These are phyloP conservation scores for Calocera viscosa DNA, from an alignment of 768 basidiomycete species.

Conservation along the genomic window DNA sequence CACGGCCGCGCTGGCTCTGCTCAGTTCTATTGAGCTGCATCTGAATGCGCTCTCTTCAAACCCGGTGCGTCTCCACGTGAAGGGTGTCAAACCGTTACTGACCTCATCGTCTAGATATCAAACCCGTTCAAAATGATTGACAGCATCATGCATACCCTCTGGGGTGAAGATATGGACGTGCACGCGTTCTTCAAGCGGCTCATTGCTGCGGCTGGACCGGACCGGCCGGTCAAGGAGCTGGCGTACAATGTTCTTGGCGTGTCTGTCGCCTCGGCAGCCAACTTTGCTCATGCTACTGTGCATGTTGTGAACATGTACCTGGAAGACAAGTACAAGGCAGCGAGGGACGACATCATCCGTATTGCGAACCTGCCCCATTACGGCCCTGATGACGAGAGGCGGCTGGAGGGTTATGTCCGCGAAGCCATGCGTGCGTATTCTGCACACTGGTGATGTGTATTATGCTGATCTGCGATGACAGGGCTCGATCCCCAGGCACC, in stretches of 20 bases:
- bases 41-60: constrained; percentile 33
- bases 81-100: not conserved
- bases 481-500: constrained; percentile 63
- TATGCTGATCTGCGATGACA: constrained; percentile 23
- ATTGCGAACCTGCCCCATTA: constrained; percentile 20
- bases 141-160: constrained; percentile 2
- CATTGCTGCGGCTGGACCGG: constrained; percentile 31
- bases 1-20: constrained; percentile 41
- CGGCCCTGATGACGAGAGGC: constrained; percentile 23
- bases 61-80: constrained; percentile 29
- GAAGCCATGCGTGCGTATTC: constrained; percentile 54
- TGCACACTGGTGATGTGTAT: constrained; percentile 9
- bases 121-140: constrained; percentile 7
- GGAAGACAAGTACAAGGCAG: constrained; percentile 30
- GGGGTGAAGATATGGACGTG: constrained; percentile 25
- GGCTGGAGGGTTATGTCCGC: constrained; percentile 44
- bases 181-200: constrained; percentile 47
- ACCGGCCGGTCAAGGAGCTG: constrained; percentile 46
- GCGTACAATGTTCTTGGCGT: constrained; percentile 61
- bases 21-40: constrained; percentile 43
- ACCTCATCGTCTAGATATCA: not conserved
- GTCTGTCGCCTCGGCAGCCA: constrained; percentile 52
- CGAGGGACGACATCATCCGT: constrained; percentile 24
- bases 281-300: constrained; percentile 53
- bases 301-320: constrained; percentile 56